phyloP scores from a whole-genome alignment of 306 rosid species.

The Glycine soja region DNA sequence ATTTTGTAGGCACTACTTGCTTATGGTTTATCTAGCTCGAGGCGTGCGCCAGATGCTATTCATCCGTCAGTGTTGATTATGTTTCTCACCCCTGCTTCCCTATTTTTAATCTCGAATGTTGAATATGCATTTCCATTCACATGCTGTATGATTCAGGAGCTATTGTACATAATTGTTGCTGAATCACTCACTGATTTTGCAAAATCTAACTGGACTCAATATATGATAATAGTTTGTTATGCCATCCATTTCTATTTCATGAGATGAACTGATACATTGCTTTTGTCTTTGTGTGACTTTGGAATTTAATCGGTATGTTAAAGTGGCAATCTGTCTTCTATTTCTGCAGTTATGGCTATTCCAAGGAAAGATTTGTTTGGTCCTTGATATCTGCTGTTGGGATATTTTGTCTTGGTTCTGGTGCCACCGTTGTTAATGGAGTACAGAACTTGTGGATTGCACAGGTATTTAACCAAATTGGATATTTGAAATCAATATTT shows the following conservation, averaged over 20 bases:
- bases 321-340: constrained; percentile 39
- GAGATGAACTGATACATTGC: constrained; percentile 14
- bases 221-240: constrained; percentile 14
- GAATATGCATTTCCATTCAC: too few species aligned
- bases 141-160: too few species aligned
- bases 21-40: constrained; percentile 94
- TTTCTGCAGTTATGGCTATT: constrained; percentile 87
- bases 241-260: constrained; percentile 31
- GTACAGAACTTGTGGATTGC: constrained; percentile 94
- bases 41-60: constrained; percentile 98
- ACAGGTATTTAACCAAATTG: constrained; percentile 62
- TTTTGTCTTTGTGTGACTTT: constrained; percentile 20
- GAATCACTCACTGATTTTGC: not conserved
- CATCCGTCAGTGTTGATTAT: constrained; percentile 78
- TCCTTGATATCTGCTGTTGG: constrained; percentile 99
- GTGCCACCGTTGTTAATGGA: constrained; percentile 94
- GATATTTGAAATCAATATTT: constrained; percentile 23
- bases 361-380: constrained; percentile 99
- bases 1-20: constrained; percentile 94
- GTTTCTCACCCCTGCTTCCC: not conserved
- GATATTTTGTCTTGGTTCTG: constrained; percentile 98
- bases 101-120: too few species aligned
- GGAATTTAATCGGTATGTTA: constrained; percentile 24
- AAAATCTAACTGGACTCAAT: not conserved
- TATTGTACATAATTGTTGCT: too few species aligned